These are phyloP conservation scores for Ceratobasidium sp. DNA, from an alignment of 1,284 basidiomycete species.

Conservation along the genomic window DNA sequence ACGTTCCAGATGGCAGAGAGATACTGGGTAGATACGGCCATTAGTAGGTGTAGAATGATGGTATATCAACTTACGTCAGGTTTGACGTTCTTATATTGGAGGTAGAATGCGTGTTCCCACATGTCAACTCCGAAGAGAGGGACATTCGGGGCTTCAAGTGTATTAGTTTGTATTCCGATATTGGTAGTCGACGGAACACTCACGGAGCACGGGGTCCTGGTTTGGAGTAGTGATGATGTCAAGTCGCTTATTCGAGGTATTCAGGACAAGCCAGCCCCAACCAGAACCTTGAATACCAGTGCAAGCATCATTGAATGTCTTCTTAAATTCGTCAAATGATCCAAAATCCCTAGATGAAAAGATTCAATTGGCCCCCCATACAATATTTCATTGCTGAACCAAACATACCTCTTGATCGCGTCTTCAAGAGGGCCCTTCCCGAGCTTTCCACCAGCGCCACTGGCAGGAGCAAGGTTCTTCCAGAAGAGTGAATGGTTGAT, in stretches of 20 bases:
- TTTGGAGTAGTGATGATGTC: constrained; percentile 77
- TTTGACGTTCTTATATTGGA: constrained; percentile 86
- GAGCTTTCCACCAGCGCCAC: constrained; percentile 50
- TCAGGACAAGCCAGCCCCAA: constrained; percentile 93
- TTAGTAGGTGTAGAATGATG: neutral
- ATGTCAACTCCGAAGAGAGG: constrained; percentile 91
- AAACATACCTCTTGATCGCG: constrained; percentile 66
- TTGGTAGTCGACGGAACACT: neutral
- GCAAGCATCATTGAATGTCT: constrained; percentile 84
- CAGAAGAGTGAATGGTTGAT: constrained; percentile 96
- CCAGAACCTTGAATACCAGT: constrained; percentile 96
- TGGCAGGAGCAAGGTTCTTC: constrained; percentile 83
- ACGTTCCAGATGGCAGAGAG: constrained; percentile 85
- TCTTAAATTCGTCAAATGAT: constrained; percentile 78
- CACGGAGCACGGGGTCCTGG: constrained; percentile 85
- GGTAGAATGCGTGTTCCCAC: constrained; percentile 82
- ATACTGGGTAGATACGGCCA: constrained; percentile 63
- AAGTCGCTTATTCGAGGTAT: neutral
- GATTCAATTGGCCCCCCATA: neutral
- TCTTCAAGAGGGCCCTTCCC: constrained; percentile 68
- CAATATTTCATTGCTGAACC: constrained; percentile 49
- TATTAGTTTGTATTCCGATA: neutral
- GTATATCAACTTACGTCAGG: constrained; percentile 64
- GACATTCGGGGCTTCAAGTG: constrained; percentile 61
- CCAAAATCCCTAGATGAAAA: constrained; percentile 69